These are phyloP conservation scores for Oldenlandia corymbosa DNA, from an alignment of 257 asterid species.

Conservation along the genomic window DNA sequence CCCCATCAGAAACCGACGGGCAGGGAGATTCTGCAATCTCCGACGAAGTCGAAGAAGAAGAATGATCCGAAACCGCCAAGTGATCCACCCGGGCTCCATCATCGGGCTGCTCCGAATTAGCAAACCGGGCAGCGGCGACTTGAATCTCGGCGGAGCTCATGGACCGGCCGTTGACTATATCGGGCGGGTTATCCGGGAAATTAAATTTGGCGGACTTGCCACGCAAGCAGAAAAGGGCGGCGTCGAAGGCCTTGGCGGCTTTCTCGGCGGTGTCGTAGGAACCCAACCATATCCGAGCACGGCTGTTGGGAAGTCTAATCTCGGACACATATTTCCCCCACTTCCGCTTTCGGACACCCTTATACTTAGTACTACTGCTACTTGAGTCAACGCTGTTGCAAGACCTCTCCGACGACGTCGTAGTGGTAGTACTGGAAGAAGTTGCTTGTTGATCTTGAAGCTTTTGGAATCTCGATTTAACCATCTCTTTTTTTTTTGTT, in stretches of 20 bases:
- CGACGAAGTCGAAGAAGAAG: slow-evolving; percentile 27
- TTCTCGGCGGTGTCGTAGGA: slow-evolving; percentile 63
- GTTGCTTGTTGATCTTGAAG: slow-evolving; percentile 23
- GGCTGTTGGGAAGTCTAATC: slow-evolving; percentile 58
- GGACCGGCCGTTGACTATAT: slow-evolving; percentile 40
- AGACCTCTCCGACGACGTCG: not conserved
- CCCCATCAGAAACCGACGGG: slow-evolving; percentile 41
- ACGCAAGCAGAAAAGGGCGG: slow-evolving; percentile 61
- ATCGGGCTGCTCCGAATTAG: slow-evolving; percentile 23
- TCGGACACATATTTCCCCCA: slow-evolving; percentile 82
- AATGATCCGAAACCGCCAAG: slow-evolving; percentile 20
- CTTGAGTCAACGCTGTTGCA: not conserved
- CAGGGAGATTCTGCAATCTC: slow-evolving; percentile 50
- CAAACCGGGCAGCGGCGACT: slow-evolving; percentile 58
- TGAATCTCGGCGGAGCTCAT: slow-evolving; percentile 58
- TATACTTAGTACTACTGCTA: slow-evolving; percentile 19
- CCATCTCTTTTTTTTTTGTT: no score
- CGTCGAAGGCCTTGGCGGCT: slow-evolving; percentile 78
- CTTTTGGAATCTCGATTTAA: slow-evolving; percentile 28
- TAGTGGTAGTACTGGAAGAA: no score
- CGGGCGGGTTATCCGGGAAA: slow-evolving; percentile 49
- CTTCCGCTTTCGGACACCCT: slow-evolving; percentile 66
- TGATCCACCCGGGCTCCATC: slow-evolving; percentile 28
- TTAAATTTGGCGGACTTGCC: slow-evolving; percentile 57
- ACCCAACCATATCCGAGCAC: slow-evolving; percentile 75